Conservation (phyloP, 257 asterid genomes). For the Solanum dulcamara region DNA sequence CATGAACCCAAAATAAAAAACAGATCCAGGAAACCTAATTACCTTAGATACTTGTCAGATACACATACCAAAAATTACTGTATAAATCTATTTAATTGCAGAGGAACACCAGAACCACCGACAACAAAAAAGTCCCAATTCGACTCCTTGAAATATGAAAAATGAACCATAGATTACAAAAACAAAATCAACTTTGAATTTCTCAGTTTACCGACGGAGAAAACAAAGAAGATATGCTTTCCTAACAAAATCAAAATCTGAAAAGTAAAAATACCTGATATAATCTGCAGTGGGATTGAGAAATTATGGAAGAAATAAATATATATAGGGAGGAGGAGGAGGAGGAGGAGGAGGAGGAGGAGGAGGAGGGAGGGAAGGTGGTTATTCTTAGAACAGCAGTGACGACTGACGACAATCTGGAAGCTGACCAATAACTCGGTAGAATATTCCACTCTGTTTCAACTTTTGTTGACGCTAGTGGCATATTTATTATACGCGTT, state of each 20-base stretch:
- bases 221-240: neutral
- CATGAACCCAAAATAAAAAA: neutral
- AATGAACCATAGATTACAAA: neutral
- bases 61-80: neutral
- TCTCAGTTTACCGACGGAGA: neutral
- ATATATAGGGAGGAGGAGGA: neutral
- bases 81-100: neutral
- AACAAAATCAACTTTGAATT: neutral
- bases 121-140: neutral
- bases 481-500: neutral
- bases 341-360: neutral
- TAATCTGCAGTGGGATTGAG: neutral
- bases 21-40: neutral
- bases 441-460: neutral
- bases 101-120: neutral
- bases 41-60: neutral
- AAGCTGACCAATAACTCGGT: neutral
- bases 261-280: neutral
- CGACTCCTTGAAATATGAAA: neutral
- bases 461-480: neutral
- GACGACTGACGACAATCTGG: neutral
- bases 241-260: neutral
- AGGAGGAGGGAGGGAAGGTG: neutral
- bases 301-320: neutral
- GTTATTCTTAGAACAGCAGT: neutral